Evolutionary conservation across 1,284 basidiomycete species (phyloP).

Genomic region (Lentinula novae-zelandiae): DNA sequence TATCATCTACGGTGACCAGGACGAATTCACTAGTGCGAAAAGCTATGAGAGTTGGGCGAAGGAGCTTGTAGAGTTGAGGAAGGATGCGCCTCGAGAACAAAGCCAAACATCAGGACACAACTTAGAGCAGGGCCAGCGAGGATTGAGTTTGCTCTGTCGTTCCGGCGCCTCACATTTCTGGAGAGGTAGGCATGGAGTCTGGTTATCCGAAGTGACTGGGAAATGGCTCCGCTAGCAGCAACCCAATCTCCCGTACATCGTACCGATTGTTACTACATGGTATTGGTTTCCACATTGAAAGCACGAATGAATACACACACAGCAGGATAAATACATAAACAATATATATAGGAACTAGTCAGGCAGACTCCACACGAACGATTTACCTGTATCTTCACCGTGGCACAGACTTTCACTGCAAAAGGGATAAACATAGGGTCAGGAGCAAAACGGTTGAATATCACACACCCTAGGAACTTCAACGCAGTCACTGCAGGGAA

Average conservation of each 20-base stretch:
- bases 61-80: slow-evolving; percentile 27
- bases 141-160: slow-evolving; percentile 24
- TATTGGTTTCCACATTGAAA: background rate
- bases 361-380: slow-evolving; percentile 60
- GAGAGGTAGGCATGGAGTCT: slow-evolving; percentile 2
- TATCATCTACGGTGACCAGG: slow-evolving; percentile 61
- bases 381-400: slow-evolving; percentile 63
- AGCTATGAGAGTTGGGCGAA: slow-evolving; percentile 56
- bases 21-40: slow-evolving; percentile 63
- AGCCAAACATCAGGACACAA: no score
- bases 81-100: slow-evolving; percentile 7
- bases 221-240: background rate
- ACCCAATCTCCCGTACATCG: no score
- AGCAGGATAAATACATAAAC: background rate
- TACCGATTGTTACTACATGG: no score
- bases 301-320: background rate
- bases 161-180: slow-evolving; percentile 17
- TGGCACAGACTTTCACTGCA: slow-evolving; percentile 59
- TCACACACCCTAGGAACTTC: slow-evolving; percentile 63
- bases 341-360: slow-evolving; percentile 31
- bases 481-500: slow-evolving; percentile 60
- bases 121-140: background rate
- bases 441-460: background rate
- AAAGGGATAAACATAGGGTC: background rate
- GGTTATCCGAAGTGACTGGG: background rate